Evolutionary conservation across 2,329 filamentous ascomycete species (phyloP), one percentile per base, ranked within the genome.

Genomic region (Ophiocordyceps australis): DNA sequence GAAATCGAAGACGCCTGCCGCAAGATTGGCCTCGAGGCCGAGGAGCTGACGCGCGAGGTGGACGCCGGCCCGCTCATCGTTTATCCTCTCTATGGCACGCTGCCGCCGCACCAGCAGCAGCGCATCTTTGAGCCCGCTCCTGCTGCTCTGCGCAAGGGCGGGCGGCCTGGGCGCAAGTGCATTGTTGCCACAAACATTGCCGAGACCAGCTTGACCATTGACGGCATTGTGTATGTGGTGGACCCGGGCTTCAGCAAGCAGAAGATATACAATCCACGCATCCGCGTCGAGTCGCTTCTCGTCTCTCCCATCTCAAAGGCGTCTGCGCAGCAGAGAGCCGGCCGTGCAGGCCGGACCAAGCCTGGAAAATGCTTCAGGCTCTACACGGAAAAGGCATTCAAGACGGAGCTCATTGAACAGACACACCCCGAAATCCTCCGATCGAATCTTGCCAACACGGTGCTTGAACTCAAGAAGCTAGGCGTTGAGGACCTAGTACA

Each of bases 241-340:
- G 89, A 98, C 43, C 86, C 89, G 3, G 89, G 89, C 19, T 98
- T 98, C 59, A 93, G 83, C 57, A 98, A 98, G 59, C 89, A 98
- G 45, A 98, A 95, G 55, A 89, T 95, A 34, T 98, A 95, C 62
- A 95, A 98, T 51, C 86, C 89, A 14, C 74, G 89, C 32, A 91
- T 93, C 40, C 74, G 89, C 50, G 85, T 98, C 35, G 89, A 98
- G 54, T 95, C 89, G 1, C 65, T 98, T 7, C 63, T 98, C n/a
- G 86, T 98, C 5, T 94, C 89, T 4, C 85, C 89, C 14, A 95
- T 98, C 38, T 95, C 85, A 31, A 95, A 94, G 51, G 89, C 89
- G 14, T 95, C 89, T 2, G 89, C 91, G 8, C 82, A 94, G 49
- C 89, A 98, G 55, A 69, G 91, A 49, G 91, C 91, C 35, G 91